Evolutionary conservation across 2,329 filamentous ascomycete genomes (phyloP), one percentile per base, ranked within the genome.

Genomic region (Fusarium pseudograminearum): DNA sequence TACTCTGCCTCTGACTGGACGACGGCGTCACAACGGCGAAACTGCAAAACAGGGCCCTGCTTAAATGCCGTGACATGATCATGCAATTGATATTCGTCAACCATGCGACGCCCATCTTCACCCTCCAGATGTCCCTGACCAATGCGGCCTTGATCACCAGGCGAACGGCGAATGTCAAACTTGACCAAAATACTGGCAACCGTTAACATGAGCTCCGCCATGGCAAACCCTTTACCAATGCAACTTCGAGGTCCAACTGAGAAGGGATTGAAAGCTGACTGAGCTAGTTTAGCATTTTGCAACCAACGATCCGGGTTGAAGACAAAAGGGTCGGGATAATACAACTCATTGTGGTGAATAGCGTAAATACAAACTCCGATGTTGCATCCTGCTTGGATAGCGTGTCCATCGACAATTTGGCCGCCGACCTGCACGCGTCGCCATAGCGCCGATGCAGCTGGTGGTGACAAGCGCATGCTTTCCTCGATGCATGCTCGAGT

Each of bases 1-100:
- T 42, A 22, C 1, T 24, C 18, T 42, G 7, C 40, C 12, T 14
- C 18, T 42, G n/a, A 42, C 40, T 20, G 34, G 18, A 36, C 34
- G 15, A n/a, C 15, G 4, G 40, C 12, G 12, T 42, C n/a, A 14
- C 40, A 12, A 20, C 40, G 4, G n/a, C 40, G 40, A 24, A 42
- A 50, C 47, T 50, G 47, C 16, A 50, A 36, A 11, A 38, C 12
- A 20, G 47, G 47, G 10, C 47, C 47, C n/a, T 38, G 15, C 18
- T 50, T 50, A 38, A n/a, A 50, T 50, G 47, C 47, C 11, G 47
- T 50, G 22, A 50, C 47, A 7, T 50, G 47, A 15, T 50, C 47
- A 38, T 50, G 16, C 11, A 50, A 30, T 16, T 50, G 47, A 28
- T 14, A 50, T 38, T 50, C 47, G 22, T 50, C 47, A n/a, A 22